These are phyloP conservation scores for Pythium brachiatum DNA, from an alignment of 352 stramenopile genomes.

Conservation along the genomic window DNA sequence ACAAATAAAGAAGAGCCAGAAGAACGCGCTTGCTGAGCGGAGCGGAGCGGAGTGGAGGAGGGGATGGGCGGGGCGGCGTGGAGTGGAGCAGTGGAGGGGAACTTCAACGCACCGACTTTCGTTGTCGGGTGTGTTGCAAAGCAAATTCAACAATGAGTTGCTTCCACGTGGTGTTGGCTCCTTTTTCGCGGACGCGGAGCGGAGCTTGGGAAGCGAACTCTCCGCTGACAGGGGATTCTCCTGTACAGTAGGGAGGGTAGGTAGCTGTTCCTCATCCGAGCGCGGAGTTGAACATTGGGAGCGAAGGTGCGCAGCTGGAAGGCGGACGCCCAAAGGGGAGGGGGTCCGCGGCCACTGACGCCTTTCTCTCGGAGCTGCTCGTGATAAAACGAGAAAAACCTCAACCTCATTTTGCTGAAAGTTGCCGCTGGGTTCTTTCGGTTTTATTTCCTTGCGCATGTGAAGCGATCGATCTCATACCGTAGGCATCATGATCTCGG, in stretches of 20 bases:
- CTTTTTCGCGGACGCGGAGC: not conserved
- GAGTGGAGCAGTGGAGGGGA: constrained; percentile 1
- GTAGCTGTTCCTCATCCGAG: not conserved
- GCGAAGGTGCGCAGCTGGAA: constrained; percentile 5
- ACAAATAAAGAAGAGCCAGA: constrained; percentile 23
- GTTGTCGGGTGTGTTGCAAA: not conserved
- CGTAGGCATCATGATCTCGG: not conserved
- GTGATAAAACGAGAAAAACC: not conserved
- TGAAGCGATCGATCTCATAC: not conserved
- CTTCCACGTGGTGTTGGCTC: not conserved
- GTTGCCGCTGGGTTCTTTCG: not conserved
- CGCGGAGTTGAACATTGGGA: constrained; percentile 23
- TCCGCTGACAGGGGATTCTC: not conserved
- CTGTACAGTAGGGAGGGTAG: not conserved
- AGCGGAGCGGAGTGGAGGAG: too few species aligned
- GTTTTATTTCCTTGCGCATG: not conserved
- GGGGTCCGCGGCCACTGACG: too few species aligned
- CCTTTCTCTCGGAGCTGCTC: not conserved
- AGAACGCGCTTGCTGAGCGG: constrained; percentile 8
- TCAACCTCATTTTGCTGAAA: not conserved
- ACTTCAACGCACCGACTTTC: constrained; percentile 22
- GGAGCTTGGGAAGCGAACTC: not conserved
- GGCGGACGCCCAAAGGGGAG: not conserved
- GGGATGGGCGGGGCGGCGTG: too few species aligned
- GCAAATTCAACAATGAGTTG: constrained; percentile 32